Evolutionary conservation across 176 grass and related monocot genomes (phyloP).

Genomic region (Cymbopogon citratus): DNA sequence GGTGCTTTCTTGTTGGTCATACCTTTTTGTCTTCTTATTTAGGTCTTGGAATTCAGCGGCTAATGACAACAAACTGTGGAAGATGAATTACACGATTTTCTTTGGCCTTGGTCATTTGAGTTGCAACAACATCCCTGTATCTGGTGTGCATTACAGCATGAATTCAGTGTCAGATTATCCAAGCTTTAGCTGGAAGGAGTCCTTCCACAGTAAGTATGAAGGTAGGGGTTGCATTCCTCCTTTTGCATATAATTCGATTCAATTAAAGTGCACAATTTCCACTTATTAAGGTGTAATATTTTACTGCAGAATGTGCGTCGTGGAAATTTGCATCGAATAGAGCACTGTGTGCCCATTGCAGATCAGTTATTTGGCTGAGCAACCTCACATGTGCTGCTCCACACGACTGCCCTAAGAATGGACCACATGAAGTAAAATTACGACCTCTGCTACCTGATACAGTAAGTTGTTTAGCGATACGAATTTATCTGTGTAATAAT

Average conservation of each 20-base stretch:
- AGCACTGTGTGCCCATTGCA: slow-evolving; percentile 49
- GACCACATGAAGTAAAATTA: slow-evolving; percentile 41
- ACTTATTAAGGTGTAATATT: neutral
- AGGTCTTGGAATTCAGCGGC: slow-evolving; percentile 84
- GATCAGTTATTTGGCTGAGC: slow-evolving; percentile 74
- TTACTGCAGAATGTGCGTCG: slow-evolving; percentile 34
- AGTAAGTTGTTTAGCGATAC: slow-evolving; percentile 33
- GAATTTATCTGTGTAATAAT: neutral
- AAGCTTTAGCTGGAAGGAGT: slow-evolving; percentile 48
- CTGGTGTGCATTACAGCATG: slow-evolving; percentile 18
- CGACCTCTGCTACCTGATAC: slow-evolving; percentile 46
- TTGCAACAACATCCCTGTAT: neutral
- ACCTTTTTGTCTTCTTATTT: slow-evolving; percentile 5
- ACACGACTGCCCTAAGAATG: slow-evolving; percentile 46
- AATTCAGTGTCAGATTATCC: slow-evolving; percentile 3
- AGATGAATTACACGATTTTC: slow-evolving; percentile 54
- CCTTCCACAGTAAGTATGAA: slow-evolving; percentile 49
- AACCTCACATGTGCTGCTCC: slow-evolving; percentile 43
- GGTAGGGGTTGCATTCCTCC: neutral
- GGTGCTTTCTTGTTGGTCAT: slow-evolving; percentile 11
- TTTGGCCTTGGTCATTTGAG: slow-evolving; percentile 28
- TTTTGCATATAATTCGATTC: slow-evolving; percentile 3
- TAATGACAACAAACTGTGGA: slow-evolving; percentile 64
- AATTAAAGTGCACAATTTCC: neutral
- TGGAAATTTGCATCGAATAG: slow-evolving; percentile 56